Evolutionary conservation across 352 stramenopile genomes (phyloP).

Genomic region (Pythium dissotocum): DNA sequence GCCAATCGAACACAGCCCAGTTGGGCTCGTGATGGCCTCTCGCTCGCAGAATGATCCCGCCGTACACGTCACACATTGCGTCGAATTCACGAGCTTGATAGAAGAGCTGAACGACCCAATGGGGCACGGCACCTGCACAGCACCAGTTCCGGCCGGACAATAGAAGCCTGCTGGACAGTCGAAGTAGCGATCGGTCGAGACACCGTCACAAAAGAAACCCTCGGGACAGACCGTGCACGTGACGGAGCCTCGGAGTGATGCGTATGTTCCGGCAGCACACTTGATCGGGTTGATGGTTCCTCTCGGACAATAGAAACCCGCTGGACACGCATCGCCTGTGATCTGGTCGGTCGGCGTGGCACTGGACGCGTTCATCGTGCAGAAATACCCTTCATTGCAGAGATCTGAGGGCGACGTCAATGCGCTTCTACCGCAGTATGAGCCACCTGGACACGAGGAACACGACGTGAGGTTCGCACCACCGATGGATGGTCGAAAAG

Average conservation of each 20-base stretch:
- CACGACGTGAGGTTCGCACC: slow-evolving; percentile 66
- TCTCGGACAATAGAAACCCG: slow-evolving; percentile 61
- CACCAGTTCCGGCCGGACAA: slow-evolving; percentile 47
- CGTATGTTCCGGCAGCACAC: slow-evolving; percentile 49
- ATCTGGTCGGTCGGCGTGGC: slow-evolving; percentile 48
- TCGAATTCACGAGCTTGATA: slow-evolving; percentile 36
- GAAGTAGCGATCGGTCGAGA: slow-evolving; percentile 39
- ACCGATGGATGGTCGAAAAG: slow-evolving; percentile 48
- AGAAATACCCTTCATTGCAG: slow-evolving; percentile 88
- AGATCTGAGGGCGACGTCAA: slow-evolving; percentile 48
- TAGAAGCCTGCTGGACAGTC: slow-evolving; percentile 50
- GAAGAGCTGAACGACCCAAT: slow-evolving; percentile 63
- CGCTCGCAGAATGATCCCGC: slow-evolving; percentile 46
- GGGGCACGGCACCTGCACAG: slow-evolving; percentile 53
- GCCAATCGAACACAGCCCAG: slow-evolving; percentile 46
- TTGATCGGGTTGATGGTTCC: slow-evolving; percentile 46
- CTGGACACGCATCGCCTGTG: slow-evolving; percentile 51
- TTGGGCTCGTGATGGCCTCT: slow-evolving; percentile 28
- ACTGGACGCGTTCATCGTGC: slow-evolving; percentile 42
- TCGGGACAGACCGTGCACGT: slow-evolving; percentile 50
- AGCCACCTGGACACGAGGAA: slow-evolving; percentile 57
- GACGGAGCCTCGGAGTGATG: slow-evolving; percentile 27
- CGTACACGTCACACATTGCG: slow-evolving; percentile 43
- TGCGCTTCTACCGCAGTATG: slow-evolving; percentile 48
- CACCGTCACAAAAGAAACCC: slow-evolving; percentile 67